A percentile compares a stretch with the other conserved stretches of the same genome.
These are phyloP conservation scores for Russula compacta DNA, from an alignment of 768 basidiomycete species.

Conservation along the genomic window DNA sequence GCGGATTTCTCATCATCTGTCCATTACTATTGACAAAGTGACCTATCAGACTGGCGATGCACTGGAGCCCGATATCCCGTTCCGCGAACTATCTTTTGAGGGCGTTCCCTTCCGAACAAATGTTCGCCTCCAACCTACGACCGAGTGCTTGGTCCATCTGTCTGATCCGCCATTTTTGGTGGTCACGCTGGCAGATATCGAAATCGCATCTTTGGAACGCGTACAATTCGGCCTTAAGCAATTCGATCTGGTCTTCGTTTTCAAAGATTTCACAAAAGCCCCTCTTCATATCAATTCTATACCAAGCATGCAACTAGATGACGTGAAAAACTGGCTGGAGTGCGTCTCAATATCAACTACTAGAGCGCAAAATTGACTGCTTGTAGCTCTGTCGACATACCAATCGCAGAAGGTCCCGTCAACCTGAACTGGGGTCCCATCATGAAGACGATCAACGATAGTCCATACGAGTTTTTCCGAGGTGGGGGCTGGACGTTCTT, in stretches of 20 bases:
- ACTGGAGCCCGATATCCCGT: slow-evolving; percentile 91
- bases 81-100: slow-evolving; percentile 93
- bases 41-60: slow-evolving; percentile 59
- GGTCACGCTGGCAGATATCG: slow-evolving; percentile 88
- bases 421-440: slow-evolving; percentile 97
- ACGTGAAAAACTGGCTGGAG: slow-evolving; percentile 99
- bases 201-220: slow-evolving; percentile 93
- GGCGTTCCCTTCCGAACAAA: slow-evolving; percentile 96
- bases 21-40: slow-evolving; percentile 4
- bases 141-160: slow-evolving; percentile 92
- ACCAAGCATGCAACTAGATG: slow-evolving; percentile 81
- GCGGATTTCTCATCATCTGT: slow-evolving; percentile 24
- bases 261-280: slow-evolving; percentile 89
- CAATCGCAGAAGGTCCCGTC: slow-evolving; percentile 90
- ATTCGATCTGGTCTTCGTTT: slow-evolving; percentile 94
- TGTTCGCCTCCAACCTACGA: slow-evolving; percentile 90
- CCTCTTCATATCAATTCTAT: slow-evolving; percentile 97
- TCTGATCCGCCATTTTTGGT: slow-evolving; percentile 95
- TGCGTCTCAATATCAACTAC: slow-evolving; percentile 34
- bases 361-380: slow-evolving; percentile 6
- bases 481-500: slow-evolving; percentile 95
- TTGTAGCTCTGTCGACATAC: slow-evolving; percentile 87
- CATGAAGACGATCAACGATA: slow-evolving; percentile 98
- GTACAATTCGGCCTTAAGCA: slow-evolving; percentile 95
- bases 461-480: slow-evolving; percentile 90